Evolutionary conservation across 805 yeast species (phyloP), one percentile per base, ranked within the genome.

Genomic region (Kluyveromyces starmeri): DNA sequence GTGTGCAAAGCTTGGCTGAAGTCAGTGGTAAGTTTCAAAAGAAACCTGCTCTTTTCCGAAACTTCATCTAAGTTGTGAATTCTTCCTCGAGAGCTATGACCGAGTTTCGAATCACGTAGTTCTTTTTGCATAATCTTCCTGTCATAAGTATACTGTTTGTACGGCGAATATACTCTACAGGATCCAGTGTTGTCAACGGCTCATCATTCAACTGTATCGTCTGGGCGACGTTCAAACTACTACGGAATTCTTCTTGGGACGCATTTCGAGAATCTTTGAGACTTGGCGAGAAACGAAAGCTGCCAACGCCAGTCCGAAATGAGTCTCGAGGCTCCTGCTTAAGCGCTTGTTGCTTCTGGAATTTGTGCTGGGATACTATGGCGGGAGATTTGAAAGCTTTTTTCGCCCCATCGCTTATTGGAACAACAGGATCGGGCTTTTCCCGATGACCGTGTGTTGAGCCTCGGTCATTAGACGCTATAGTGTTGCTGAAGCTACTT

Each of bases 61-160:
- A n/a, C n/a, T n/a, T n/a, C n/a, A n/a, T n/a, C n/a, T n/a, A n/a
- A n/a, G n/a, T n/a, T n/a, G n/a, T n/a, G n/a, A n/a, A n/a, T n/a
- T n/a, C n/a, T n/a, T n/a, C n/a, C 26, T 14, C 14, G 17, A 27
- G 29, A 7, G 8, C 20, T 15, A 30, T 30, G 9, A 26, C 26
- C 9, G 25, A 21, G 19, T 30, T 30, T 11, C 26, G 16, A 7
- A 30, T 20, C 5, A 14, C 19, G 19, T 30, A 30, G 26, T 20
- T 30, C n/a, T 30, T 30, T 13, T 20, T 9, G n/a, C 26, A 12
- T 14, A 30, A 26, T 19, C 33, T 30, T 20, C 33, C 33, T 3
- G 33, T 30, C 15, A 9, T 20, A 5, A 30, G 16, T 12, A 30
- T 30, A n/a, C 33, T 22, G 25, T 30, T 30, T 6, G 19, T 30